Evolutionary conservation across 148 eudicot species (phyloP), one percentile per base, ranked within the genome.

Genomic region (Silene latifolia): DNA sequence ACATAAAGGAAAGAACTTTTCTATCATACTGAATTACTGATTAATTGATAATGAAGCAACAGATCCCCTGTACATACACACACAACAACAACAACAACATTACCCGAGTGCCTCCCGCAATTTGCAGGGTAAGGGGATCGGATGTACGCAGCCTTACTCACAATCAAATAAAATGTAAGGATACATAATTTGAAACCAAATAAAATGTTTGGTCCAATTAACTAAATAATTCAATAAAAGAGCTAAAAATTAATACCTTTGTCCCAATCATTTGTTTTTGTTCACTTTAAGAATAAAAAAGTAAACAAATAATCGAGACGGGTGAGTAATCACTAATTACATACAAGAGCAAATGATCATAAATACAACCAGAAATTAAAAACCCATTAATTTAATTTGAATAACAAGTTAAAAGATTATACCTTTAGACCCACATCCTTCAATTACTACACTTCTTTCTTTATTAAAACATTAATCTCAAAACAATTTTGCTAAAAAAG

Each of bases 401-500:
- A 66, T 39, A 67, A 14, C 69, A 77, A 60, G 19, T 48, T 13
- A 63, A 62, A 47, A 42, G 59, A 69, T 23, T 72, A 82, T 86
- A 87, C 90, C 97, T 93, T 93, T 83, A 93, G 78, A 86, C 87
- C 91, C 89, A 87, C 97, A 89, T 91, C 92, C 76, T 86, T 85
- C 74, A 82, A 78, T 80, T 70, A 73, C 76, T 56, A 72, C 35
- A 10, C 65, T 48, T 74, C 69, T 74, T 46, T 63, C 71, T 48
- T 60, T 39, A 66, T 46, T 39, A 66, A 66, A n/a, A 66, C 15
- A 39, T 32, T 32, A 21, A 17, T 74, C 62, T 69, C 77, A 74
- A 74, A 46, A 42, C 19, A 46, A 27, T 64, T 76, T 53, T 82
- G 72, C 65, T 60, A 65, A 80, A 72, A 83, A 15, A 39, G 9